Evolutionary conservation across 2,329 filamentous ascomycete genomes (phyloP).

Genomic region (Penicillium occitanis): DNA sequence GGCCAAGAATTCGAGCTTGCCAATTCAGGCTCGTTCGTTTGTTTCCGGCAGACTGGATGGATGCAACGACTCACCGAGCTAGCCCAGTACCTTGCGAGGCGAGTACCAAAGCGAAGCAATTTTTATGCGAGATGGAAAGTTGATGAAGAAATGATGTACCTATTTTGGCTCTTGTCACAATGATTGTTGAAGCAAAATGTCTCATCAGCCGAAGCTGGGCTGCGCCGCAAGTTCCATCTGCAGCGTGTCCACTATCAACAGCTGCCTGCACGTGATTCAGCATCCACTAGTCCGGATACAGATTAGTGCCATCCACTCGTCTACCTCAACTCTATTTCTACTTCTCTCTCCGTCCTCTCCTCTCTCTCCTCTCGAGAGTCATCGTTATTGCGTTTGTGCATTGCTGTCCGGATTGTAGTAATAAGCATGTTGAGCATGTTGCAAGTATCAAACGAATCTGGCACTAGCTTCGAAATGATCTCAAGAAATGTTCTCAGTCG

Average conservation of each 20-base stretch:
- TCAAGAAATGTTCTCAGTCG: neutral
- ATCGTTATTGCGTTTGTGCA: neutral
- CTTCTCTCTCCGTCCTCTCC: neutral
- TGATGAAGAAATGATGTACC: neutral
- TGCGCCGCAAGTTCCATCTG: neutral
- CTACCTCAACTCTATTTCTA: neutral
- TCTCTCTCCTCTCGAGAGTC: neutral
- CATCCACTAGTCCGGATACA: neutral
- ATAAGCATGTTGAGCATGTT: neutral
- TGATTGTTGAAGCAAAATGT: slow-evolving; percentile 1
- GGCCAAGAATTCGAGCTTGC: neutral
- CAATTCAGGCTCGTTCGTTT: neutral
- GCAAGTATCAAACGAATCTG: neutral
- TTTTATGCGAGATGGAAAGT: neutral
- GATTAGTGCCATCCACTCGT: neutral
- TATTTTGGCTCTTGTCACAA: neutral
- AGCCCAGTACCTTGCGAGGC: neutral
- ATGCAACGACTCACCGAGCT: neutral
- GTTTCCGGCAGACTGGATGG: neutral
- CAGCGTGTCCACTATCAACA: slow-evolving; percentile 10
- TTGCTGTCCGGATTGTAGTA: neutral
- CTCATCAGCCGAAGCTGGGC: neutral
- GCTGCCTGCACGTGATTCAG: slow-evolving; percentile 1
- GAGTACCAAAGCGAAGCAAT: neutral
- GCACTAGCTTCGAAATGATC: neutral